These are phyloP conservation scores for Nemania sp. DNA, from an alignment of 2,329 filamentous ascomycete genomes.

Conservation along the genomic window DNA sequence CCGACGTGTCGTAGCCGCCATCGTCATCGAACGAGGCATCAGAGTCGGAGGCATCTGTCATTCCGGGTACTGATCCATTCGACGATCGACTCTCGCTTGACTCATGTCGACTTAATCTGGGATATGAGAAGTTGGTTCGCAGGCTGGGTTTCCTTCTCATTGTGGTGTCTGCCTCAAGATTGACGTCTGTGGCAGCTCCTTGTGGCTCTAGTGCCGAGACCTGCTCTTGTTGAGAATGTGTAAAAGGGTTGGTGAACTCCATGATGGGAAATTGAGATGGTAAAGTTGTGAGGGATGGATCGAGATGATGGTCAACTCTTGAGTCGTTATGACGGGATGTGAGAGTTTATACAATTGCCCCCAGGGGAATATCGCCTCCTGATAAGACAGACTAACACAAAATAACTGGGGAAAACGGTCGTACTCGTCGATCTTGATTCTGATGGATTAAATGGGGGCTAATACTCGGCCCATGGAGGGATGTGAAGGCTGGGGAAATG, in stretches of 20 bases:
- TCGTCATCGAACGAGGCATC: conserved; percentile 58
- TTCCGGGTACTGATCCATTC: conserved; percentile 51
- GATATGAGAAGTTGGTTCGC: conserved; percentile 45
- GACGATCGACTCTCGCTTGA: conserved; percentile 46
- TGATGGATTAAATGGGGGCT: conserved; percentile 27
- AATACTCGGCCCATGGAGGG: conserved; percentile 27
- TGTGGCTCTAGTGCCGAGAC: conserved; percentile 2
- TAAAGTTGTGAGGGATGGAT: conserved; percentile 23
- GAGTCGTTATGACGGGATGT: conserved; percentile 34
- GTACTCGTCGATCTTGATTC: conserved; percentile 30
- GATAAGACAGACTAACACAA: conserved; percentile 28
- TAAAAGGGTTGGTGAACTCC: conserved; percentile 31
- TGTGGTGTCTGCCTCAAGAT: conserved; percentile 7
- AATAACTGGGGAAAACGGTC: conserved; percentile 18
- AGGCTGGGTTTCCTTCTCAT: conserved; percentile 30
- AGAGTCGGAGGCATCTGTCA: conserved; percentile 58
- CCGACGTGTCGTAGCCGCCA: conserved; percentile 52
- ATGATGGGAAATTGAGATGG: conserved; percentile 27
- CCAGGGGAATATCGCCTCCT: conserved; percentile 18
- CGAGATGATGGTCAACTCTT: conserved; percentile 26
- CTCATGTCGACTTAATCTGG: conserved; percentile 37
- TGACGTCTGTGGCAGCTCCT: conserved; percentile 26
- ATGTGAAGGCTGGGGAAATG: conserved; percentile 27
- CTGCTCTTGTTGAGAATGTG: conserved; percentile 18
- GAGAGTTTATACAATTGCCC: conserved; percentile 35